These are phyloP conservation scores for Ascochyta lentis DNA, from an alignment of 2,329 filamentous ascomycete species.

Conservation along the genomic window DNA sequence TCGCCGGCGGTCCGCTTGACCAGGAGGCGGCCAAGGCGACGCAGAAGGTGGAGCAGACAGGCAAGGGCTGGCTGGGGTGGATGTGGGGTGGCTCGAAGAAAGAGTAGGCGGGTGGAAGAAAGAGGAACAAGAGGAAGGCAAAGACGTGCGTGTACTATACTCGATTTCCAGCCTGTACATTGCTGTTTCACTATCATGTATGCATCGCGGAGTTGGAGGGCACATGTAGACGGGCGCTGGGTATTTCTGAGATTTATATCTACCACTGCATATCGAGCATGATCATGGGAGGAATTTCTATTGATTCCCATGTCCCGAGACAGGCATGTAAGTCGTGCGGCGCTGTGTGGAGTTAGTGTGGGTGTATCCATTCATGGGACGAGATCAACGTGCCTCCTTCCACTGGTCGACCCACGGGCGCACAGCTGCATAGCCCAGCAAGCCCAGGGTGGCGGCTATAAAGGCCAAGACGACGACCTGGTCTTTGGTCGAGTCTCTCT, in stretches of 20 bases:
- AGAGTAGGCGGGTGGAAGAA: conserved; percentile 20
- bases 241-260: conserved; percentile 38
- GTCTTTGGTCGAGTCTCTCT: conserved; percentile 72
- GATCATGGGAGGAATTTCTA: neutral
- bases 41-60: conserved; percentile 44
- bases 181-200: conserved; percentile 42
- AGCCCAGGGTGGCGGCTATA: conserved; percentile 66
- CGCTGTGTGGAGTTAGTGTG: conserved; percentile 6
- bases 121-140: neutral
- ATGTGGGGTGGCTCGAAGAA: conserved; percentile 48
- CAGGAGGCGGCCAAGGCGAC: conserved; percentile 52
- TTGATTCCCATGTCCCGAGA: conserved; percentile 49
- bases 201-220: conserved; percentile 42
- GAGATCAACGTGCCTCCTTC: conserved; percentile 54
- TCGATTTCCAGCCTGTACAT: conserved; percentile 40
- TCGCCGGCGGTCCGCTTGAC: conserved; percentile 55
- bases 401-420: conserved; percentile 66
- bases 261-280: conserved; percentile 29
- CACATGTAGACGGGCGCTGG: conserved; percentile 29
- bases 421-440: conserved; percentile 66
- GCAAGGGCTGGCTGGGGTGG: conserved; percentile 57
- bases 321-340: conserved; percentile 59
- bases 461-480: conserved; percentile 71
- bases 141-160: conserved; percentile 40
- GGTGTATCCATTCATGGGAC: too few species aligned